Evolutionary conservation across 2,329 filamentous ascomycete genomes (phyloP).

Genomic region (Colletotrichum sp.): DNA sequence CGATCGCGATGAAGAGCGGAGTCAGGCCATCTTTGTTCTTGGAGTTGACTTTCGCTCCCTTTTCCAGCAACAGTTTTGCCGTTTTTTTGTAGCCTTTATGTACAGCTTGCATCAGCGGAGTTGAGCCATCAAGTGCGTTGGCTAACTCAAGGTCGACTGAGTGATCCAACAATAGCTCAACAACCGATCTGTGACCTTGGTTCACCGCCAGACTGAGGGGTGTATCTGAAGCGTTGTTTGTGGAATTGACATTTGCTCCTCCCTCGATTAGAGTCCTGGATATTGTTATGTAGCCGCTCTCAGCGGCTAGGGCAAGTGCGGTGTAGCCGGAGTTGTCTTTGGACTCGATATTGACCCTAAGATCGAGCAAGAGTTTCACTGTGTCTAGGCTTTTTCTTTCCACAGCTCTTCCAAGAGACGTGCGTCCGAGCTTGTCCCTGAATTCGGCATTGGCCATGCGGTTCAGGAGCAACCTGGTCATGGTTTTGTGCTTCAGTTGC

Average conservation of each 20-base stretch:
- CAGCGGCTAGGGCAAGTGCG: background rate
- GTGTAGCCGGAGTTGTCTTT: background rate
- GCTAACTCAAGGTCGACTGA: background rate
- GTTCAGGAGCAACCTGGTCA: background rate
- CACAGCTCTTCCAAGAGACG: background rate
- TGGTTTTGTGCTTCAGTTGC: background rate
- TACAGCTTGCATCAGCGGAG: background rate
- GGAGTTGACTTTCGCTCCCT: background rate
- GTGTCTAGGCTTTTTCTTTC: background rate
- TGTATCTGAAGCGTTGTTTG: background rate
- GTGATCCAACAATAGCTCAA: background rate
- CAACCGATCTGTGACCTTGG: background rate
- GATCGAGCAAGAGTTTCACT: background rate
- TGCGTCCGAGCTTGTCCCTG: background rate
- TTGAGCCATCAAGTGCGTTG: background rate
- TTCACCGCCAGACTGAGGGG: background rate
- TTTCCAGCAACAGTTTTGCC: background rate
- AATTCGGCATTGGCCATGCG: background rate
- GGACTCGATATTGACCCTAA: background rate
- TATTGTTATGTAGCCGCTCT: background rate
- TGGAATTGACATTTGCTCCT: background rate
- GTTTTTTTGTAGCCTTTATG: background rate
- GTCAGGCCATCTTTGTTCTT: background rate
- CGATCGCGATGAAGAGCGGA: background rate
- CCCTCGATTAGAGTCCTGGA: background rate